Base-by-base conservation (phyloP, 163 green algal genomes). In the Trebouxiophyceae sp. region DNA sequence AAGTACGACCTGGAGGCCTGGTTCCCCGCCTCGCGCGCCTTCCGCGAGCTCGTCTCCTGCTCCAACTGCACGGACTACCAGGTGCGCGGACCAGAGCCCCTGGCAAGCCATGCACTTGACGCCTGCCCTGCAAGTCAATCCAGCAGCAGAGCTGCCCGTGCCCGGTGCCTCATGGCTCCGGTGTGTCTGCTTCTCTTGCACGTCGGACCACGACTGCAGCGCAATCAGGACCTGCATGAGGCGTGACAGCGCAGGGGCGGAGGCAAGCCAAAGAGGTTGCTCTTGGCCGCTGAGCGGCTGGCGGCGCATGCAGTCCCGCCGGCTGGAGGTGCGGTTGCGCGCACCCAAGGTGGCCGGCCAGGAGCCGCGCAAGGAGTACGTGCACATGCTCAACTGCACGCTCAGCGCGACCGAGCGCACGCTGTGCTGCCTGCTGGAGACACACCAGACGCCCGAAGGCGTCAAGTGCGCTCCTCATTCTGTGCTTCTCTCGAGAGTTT, bases 1-100 rank as follows among this genome's bases (percentile, higher is more conserved):
- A 99, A 98, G 85, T 99, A 97, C 65, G 90, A 96, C 72, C 75
- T 99, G 67, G 94, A 99, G 76, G 94, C 94, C 22, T 99, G 89
- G 89, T 99, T 99, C 81, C 94, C 94, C 5, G 91, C 88, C 33
- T 89, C 73, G 45, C 82, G 87, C 59, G 89, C 86, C 2, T 95
- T 87, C 80, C 74, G 94, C 0, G 94, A 99, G 79, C 87, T 99
- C 31, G 94, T 99, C 19, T 97, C 89, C 20, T 97, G 91, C 86
- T 95, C 85, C 64, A 99, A 99, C 77, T 99, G 93, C 87, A 91
- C 84, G 16, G 93, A 99, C 79, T 99, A 95, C 76, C 92, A 98
- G 86, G 82, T 85, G 54, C 12, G 44, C 12, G n/a, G n/a, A n/a
- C n/a, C n/a, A n/a, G n/a, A n/a, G n/a, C n/a, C n/a, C n/a, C n/a